phyloP scores from a whole-genome alignment of 1,284 basidiomycete genomes.

The Golubevia pallescens region DNA sequence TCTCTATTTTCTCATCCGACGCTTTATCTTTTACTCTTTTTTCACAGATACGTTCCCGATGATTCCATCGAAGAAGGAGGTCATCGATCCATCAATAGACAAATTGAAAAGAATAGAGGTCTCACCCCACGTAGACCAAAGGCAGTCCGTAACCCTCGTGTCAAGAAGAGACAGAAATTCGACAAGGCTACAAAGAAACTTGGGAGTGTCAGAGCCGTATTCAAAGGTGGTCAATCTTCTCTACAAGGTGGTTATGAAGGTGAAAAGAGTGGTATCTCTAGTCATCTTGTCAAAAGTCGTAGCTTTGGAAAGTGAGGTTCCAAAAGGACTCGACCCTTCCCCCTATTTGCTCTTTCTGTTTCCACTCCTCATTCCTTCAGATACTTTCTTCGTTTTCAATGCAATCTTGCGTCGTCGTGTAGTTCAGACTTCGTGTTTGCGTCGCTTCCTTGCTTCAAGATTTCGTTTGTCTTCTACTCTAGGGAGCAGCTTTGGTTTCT shows the following conservation, averaged over 20 bases:
- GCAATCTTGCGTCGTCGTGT: no score
- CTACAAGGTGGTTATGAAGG: slow-evolving; percentile 58
- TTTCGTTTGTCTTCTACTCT: no score
- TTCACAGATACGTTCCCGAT: slow-evolving; percentile 38
- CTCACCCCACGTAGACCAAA: slow-evolving; percentile 53
- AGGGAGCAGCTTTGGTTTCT: no score
- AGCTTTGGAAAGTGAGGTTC: slow-evolving; percentile 36
- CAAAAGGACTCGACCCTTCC: no score
- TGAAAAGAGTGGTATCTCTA: slow-evolving; percentile 58
- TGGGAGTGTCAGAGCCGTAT: slow-evolving; percentile 48
- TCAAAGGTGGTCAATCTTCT: slow-evolving; percentile 57
- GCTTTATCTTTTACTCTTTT: not conserved
- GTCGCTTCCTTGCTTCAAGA: no score
- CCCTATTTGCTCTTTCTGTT: no score
- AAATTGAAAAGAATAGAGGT: slow-evolving; percentile 62
- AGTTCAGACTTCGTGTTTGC: no score
- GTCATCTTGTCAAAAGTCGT: slow-evolving; percentile 54
- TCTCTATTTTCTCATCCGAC: not conserved
- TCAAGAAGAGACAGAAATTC: slow-evolving; percentile 61
- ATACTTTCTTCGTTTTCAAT: no score
- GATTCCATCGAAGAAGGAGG: slow-evolving; percentile 44
- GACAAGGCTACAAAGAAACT: slow-evolving; percentile 62
- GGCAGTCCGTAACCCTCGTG: slow-evolving; percentile 56
- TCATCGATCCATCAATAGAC: slow-evolving; percentile 53
- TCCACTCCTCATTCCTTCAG: no score